These are phyloP conservation scores for Coccomyxa subellipsoidea DNA, from an alignment of 163 green algal species.

Conservation along the genomic window DNA sequence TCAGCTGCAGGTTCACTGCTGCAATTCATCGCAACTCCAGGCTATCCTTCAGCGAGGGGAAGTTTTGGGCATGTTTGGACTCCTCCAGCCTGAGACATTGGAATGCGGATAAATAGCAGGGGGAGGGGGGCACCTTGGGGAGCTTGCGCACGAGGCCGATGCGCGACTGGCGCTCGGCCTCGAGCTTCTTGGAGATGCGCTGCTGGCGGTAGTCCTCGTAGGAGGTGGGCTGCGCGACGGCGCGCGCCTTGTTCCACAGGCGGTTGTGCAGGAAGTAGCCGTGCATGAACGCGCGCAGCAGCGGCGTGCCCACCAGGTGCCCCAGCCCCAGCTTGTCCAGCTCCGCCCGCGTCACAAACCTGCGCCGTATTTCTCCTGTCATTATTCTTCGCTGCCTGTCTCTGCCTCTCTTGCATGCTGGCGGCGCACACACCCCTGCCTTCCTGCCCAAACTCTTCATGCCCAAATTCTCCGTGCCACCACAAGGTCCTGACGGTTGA, in stretches of 20 bases:
- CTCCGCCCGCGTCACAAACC: conserved; percentile 90
- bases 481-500: no score
- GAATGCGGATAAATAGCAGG: no score
- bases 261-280: conserved; percentile 96
- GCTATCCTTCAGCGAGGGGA: no score
- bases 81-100: no score
- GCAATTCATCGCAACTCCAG: no score
- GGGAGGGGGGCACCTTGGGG: conserved; percentile 84
- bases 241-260: conserved; percentile 85
- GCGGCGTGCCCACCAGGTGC: conserved; percentile 86
- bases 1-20: no score
- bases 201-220: conserved; percentile 88
- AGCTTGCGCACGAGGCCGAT: conserved; percentile 81
- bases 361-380: conserved; percentile 17
- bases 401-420: no score
- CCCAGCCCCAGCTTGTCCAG: conserved; percentile 79
- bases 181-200: conserved; percentile 79
- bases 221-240: conserved; percentile 76
- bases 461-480: no score
- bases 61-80: no score
- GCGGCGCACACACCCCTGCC: no score
- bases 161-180: conserved; percentile 77
- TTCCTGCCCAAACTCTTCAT: no score
- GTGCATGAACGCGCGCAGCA: conserved; percentile 98
- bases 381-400: neutral